Evolutionary conservation across 805 yeast species (phyloP).

Genomic region (Wickerhamomyces kurtzmanii): DNA sequence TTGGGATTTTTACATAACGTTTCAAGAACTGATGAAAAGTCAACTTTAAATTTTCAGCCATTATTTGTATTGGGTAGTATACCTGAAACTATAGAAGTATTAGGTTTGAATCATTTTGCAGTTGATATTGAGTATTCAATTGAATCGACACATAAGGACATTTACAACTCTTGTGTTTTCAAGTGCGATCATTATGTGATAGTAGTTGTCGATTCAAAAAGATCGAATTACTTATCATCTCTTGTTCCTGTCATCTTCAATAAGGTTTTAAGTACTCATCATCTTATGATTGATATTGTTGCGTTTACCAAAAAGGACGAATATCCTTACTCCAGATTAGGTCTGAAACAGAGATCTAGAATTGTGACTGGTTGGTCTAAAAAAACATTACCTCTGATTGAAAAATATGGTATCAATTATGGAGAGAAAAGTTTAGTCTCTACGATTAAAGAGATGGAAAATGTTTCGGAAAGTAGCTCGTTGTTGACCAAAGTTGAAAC

Average conservation of each 20-base stretch:
- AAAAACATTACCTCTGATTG: constrained; percentile 30
- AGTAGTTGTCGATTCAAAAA: constrained; percentile 57
- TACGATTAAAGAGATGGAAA: constrained; percentile 44
- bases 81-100: constrained; percentile 78
- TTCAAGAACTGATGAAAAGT: constrained; percentile 32
- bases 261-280: constrained; percentile 70
- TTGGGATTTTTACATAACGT: constrained; percentile 85
- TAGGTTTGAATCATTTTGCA: constrained; percentile 90
- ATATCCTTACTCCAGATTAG: constrained; percentile 63
- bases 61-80: constrained; percentile 79
- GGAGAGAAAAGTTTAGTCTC: constrained; percentile 61
- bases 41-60: constrained; percentile 48
- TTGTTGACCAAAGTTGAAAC: too few species aligned
- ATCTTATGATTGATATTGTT: constrained; percentile 73
- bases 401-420: constrained; percentile 45
- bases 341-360: constrained; percentile 66
- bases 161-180: constrained; percentile 50
- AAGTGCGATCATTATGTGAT: constrained; percentile 76
- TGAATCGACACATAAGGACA: constrained; percentile 36
- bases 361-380: constrained; percentile 49
- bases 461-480: too few species aligned
- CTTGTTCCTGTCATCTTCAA: constrained; percentile 79
- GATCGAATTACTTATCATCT: constrained; percentile 48
- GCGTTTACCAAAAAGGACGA: constrained; percentile 61
- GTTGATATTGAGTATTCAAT: constrained; percentile 70